These are phyloP conservation scores for Ilex asprella DNA, from an alignment of 257 asterid genomes.

Conservation along the genomic window DNA sequence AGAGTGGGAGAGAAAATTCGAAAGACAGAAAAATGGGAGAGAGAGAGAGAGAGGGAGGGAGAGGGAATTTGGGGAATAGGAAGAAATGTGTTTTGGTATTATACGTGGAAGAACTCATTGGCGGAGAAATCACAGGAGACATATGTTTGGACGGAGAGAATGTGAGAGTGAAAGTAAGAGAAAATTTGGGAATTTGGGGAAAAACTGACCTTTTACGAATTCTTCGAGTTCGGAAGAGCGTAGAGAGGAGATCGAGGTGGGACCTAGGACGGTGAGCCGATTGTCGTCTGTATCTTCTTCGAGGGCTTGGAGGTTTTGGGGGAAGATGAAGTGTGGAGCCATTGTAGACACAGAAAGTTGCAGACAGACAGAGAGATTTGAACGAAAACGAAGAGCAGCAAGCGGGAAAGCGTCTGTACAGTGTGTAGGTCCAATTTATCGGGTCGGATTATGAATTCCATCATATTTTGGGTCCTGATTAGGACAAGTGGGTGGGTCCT, in stretches of 20 bases:
- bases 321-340: conserved; percentile 73
- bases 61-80: no score
- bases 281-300: conserved; percentile 37
- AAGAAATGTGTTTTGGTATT: no score
- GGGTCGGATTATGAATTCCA: no score
- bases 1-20: no score
- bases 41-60: no score
- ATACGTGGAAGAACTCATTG: not conserved
- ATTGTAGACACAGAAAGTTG: conserved; percentile 16
- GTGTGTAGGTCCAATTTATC: no score
- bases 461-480: no score
- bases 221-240: conserved; percentile 74
- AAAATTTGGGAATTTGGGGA: not conserved
- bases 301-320: conserved; percentile 55
- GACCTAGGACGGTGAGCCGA: conserved; percentile 46
- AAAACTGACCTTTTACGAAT: conserved; percentile 66
- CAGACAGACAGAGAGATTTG: no score
- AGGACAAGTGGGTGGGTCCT: no score
- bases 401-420: no score
- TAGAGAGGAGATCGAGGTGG: conserved; percentile 35
- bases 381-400: no score
- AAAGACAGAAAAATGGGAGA: no score
- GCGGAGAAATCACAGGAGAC: not conserved
- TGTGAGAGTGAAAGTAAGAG: not conserved
- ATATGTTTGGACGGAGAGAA: not conserved